Conservation (phyloP, 2,329 filamentous ascomycete genomes). For the Ceratocystis colombiana region DNA sequence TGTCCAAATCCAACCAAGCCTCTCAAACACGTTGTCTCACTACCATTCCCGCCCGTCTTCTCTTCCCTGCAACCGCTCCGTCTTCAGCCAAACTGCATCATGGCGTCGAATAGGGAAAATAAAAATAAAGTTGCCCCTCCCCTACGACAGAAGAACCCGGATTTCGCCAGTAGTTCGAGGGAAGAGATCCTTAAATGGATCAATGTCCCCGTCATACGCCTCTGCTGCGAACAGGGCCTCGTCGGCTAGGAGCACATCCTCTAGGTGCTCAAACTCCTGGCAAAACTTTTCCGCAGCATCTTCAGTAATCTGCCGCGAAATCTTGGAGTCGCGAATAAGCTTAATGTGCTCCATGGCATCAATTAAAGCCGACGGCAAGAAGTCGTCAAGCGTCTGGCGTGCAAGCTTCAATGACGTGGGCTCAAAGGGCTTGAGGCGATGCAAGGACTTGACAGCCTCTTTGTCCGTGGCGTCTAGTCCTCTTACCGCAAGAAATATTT, state of each 20-base stretch:
- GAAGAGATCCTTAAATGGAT: conserved; percentile 40
- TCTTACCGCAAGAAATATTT: conserved; percentile 40
- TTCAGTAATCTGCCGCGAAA: conserved; percentile 69
- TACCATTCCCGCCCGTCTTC: neutral
- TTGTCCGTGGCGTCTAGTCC: conserved; percentile 38
- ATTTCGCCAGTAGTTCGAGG: conserved; percentile 52
- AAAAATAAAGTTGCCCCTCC: neutral
- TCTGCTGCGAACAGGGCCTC: conserved; percentile 31
- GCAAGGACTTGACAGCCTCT: conserved; percentile 35
- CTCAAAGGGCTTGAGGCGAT: conserved; percentile 47
- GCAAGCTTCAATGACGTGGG: conserved; percentile 51
- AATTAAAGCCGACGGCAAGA: conserved; percentile 84
- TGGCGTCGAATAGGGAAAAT: neutral
- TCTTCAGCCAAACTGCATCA: neutral
- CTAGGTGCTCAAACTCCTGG: conserved; percentile 61
- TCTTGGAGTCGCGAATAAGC: conserved; percentile 57
- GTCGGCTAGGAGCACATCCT: conserved; percentile 40
- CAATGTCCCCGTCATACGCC: conserved; percentile 29
- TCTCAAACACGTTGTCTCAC: neutral
- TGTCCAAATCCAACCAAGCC: neutral
- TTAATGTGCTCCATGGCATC: conserved; percentile 78
- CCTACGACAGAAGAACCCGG: conserved; percentile 46
- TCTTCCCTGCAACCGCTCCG: neutral
- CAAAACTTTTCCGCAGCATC: conserved; percentile 77
- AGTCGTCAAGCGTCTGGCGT: conserved; percentile 74